Percentiles rank a stretch among this genome's conserved stretches.
These are phyloP conservation scores for Candida boleticola DNA, from an alignment of 805 yeast species.

Conservation along the genomic window DNA sequence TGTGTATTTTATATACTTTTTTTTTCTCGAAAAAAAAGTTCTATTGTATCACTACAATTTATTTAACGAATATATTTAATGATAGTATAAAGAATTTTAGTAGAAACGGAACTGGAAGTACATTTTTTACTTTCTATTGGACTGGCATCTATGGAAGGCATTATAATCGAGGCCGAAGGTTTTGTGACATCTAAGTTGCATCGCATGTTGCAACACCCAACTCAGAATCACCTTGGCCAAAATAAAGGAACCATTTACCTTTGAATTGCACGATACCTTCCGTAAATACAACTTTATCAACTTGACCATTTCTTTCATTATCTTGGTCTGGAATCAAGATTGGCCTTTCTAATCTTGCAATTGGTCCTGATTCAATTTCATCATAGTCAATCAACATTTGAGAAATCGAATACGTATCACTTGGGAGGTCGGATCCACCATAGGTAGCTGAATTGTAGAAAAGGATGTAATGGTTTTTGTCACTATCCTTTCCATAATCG, in stretches of 20 bases:
- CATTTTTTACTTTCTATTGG: too few species aligned
- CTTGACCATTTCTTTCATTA: constrained; percentile 39
- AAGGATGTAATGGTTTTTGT: constrained; percentile 32
- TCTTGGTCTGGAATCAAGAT: constrained; percentile 30
- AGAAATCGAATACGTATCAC: constrained; percentile 33
- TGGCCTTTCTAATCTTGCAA: constrained; percentile 37
- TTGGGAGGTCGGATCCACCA: constrained; percentile 30
- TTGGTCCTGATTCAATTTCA: constrained; percentile 30
- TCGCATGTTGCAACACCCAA: constrained; percentile 40
- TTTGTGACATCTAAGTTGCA: too few species aligned
- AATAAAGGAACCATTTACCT: constrained; percentile 41
- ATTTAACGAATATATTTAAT: background rate
- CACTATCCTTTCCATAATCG: constrained; percentile 13
- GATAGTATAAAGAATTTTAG: too few species aligned
- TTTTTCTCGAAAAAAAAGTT: background rate
- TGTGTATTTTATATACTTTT: too few species aligned
- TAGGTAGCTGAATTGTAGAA: constrained; percentile 39
- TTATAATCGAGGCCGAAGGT: too few species aligned
- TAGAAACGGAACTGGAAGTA: too few species aligned
- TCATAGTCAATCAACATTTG: constrained; percentile 44
- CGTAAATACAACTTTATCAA: constrained; percentile 40
- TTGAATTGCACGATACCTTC: constrained; percentile 43
- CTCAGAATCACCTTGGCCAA: constrained; percentile 43
- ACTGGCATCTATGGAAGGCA: too few species aligned
- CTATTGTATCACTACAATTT: background rate